Conservation (phyloP, 495 filamentous ascomycete species). For the Cercophora newfieldiana region DNA sequence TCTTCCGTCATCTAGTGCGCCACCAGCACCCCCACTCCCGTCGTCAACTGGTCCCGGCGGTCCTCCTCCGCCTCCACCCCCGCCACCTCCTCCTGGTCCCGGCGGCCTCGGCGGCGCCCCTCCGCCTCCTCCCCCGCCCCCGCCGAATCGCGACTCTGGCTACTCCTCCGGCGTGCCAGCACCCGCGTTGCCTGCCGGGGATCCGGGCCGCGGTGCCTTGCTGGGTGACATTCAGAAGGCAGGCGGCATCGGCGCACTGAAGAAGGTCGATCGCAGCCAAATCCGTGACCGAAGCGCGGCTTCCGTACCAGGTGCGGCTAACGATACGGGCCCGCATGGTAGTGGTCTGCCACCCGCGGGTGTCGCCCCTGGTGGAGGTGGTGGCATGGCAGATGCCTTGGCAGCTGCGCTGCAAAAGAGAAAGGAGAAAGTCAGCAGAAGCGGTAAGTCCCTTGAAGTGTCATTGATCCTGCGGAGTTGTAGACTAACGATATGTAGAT, state of each 20-base stretch:
- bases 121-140: constrained; percentile 69
- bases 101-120: constrained; percentile 39
- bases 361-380: constrained; percentile 40
- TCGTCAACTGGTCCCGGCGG: constrained; percentile 39
- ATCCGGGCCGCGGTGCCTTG: constrained; percentile 59
- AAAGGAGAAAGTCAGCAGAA: constrained; percentile 86
- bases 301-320: constrained; percentile 56
- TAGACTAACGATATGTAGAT: constrained; percentile 49
- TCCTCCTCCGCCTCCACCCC: constrained; percentile 58
- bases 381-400: constrained; percentile 77
- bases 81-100: constrained; percentile 56
- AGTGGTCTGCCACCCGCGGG: constrained; percentile 53
- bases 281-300: constrained; percentile 81
- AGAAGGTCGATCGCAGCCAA: constrained; percentile 75
- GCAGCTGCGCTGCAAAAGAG: constrained; percentile 73
- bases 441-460: constrained; percentile 71
- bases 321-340: constrained; percentile 56
- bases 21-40: constrained; percentile 44
- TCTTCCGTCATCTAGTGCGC: constrained; percentile 19
- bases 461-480: constrained; percentile 21
- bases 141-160: constrained; percentile 64
- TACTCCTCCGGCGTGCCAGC: constrained; percentile 58
- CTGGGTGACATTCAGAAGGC: constrained; percentile 80
- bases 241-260: constrained; percentile 70
- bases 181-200: constrained; percentile 51